Evolutionary conservation across 2,329 filamentous ascomycete species (phyloP), one percentile per base, ranked within the genome.

Genomic region (Alternaria alternata): DNA sequence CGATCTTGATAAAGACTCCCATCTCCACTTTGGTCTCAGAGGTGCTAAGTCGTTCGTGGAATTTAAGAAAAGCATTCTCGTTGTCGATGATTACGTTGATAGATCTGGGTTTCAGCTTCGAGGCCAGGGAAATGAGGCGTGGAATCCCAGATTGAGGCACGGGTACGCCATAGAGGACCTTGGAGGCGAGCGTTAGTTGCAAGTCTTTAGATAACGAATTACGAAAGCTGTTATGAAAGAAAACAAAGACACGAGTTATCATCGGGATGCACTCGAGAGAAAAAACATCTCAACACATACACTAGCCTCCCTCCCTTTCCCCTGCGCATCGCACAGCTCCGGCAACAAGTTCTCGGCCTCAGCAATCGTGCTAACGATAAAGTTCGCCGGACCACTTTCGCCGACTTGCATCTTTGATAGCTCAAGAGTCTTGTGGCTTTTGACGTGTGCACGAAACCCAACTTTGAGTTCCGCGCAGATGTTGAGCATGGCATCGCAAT

Each of bases 401-500:
- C 90, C 90, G n/a, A 93, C 87, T 84, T 94, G 91, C 24, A 93
- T 78, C 53, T 83, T 82, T 2, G 89, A 85, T 51, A 92, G 77
- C 75, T 93, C 86, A 6, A 82, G 80, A 0, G 91, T 93, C 88
- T 95, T 95, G 77, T 95, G 92, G 22, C 91, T 93, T 79, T 95
- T 95, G 61, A 94, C 87, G 75, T 95, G 92, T 1, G 90, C 89
- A 59, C 92, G 83, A 81, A 92, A 94, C 7, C 84, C 85, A 24
- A 94, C 82, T 0, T 84, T 81, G 14, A 94, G 78, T 51, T 80
- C 79, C 41, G 84, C 75, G 14, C 86, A 84, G 0, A 90, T 86
- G 12, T 87, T 81, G 7, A 93, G 85, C 90, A 95, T 94, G 36
- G 86, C 82, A 61, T 82, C 78, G 77, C 91, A 94, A 71, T 94